Evolutionary conservation across 306 rosid species (phyloP).

Genomic region (Quercus glauca): DNA sequence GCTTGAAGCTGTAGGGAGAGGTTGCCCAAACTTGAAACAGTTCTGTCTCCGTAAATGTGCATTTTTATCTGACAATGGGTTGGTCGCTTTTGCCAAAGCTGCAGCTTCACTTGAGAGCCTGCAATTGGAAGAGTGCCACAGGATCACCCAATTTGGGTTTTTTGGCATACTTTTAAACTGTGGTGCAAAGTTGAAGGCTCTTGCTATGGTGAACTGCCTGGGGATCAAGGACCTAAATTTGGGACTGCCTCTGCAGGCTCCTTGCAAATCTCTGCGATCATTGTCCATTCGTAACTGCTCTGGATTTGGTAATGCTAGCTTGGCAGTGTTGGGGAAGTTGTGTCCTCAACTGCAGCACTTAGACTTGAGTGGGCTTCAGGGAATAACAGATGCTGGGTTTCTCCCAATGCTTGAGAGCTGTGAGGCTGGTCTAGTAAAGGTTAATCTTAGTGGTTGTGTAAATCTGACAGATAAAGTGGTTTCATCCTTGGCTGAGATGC

Average conservation of each 20-base stretch:
- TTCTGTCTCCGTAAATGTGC: conserved; percentile 58
- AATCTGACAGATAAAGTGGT: conserved; percentile 65
- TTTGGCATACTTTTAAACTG: conserved; percentile 66
- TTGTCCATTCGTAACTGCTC: conserved; percentile 70
- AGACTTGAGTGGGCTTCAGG: conserved; percentile 70
- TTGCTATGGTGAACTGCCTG: conserved; percentile 63
- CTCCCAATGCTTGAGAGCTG: conserved; percentile 54
- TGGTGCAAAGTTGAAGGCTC: conserved; percentile 64
- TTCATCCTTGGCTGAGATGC: conserved; percentile 45
- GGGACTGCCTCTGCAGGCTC: conserved; percentile 38
- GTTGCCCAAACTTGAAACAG: conserved; percentile 81
- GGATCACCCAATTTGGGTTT: conserved; percentile 77
- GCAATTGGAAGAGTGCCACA: conserved; percentile 89
- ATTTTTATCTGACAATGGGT: conserved; percentile 67
- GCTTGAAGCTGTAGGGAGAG: conserved; percentile 71
- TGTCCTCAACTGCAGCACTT: conserved; percentile 68
- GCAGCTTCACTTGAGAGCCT: conserved; percentile 75
- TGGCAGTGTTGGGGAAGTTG: conserved; percentile 63
- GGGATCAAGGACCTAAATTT: conserved; percentile 67
- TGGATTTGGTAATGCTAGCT: conserved; percentile 67
- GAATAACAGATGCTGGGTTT: conserved; percentile 70
- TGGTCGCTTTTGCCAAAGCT: conserved; percentile 65
- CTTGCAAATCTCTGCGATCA: conserved; percentile 50
- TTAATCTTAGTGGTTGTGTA: conserved; percentile 65
- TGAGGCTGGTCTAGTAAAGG: conserved; percentile 64